Percentiles rank a stretch among this genome's conserved stretches.
Conservation (phyloP, 78 protist species). For the Dictyostelium citrinum region DNA sequence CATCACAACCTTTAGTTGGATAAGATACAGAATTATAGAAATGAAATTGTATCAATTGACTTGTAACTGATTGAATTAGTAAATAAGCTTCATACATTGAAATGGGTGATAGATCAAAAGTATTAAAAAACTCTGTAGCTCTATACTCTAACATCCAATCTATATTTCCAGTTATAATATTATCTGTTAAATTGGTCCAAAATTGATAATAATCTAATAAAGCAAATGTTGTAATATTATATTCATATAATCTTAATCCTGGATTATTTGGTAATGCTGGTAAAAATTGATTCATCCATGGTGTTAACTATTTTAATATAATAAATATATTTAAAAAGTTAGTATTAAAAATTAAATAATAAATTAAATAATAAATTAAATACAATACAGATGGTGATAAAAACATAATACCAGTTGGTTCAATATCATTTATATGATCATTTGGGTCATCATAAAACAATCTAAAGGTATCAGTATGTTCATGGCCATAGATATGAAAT, state of each 20-base stretch:
- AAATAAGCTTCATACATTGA: conserved; percentile 59
- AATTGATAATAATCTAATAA: conserved; percentile 34
- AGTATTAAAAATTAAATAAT: no score
- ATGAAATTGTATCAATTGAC: not conserved
- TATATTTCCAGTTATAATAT: not conserved
- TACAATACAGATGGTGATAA: conserved; percentile 7
- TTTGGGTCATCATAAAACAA: conserved; percentile 14
- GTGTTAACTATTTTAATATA: not conserved
- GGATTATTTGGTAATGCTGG: conserved; percentile 58
- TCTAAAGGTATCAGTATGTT: conserved; percentile 50
- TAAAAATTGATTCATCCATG: conserved; percentile 28
- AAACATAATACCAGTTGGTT: conserved; percentile 65
- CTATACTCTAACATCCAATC: conserved; percentile 32
- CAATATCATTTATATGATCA: not conserved
- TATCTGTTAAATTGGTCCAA: conserved; percentile 48
- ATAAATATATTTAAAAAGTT: no score
- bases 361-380: no score
- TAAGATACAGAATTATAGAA: conserved; percentile 29
- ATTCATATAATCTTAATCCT: conserved; percentile 3
- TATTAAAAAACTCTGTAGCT: conserved; percentile 24
- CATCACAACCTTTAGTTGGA: conserved; percentile 22
- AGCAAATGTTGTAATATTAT: not conserved
- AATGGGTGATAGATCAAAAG: not conserved
- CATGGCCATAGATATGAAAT: conserved; percentile 60
- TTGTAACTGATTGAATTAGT: not conserved